These are phyloP conservation scores for Hevea brasiliensis DNA, from an alignment of 345 rosid genomes.

Conservation along the genomic window DNA sequence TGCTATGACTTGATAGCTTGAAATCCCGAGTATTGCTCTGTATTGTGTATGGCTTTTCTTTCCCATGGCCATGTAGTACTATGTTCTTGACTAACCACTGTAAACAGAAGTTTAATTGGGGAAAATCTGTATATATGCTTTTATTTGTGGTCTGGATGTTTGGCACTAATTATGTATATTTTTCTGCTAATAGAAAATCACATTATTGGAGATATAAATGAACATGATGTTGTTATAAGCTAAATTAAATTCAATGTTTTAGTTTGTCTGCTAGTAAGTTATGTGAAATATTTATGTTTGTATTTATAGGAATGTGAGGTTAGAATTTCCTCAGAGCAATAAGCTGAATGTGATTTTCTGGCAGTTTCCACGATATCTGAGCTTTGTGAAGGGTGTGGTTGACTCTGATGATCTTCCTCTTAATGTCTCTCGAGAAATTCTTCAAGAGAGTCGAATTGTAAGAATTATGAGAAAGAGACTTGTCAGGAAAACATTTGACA, in stretches of 20 bases:
- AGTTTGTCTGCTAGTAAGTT: neutral
- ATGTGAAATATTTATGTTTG: neutral
- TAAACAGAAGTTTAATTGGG: neutral
- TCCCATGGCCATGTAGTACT: too few species aligned
- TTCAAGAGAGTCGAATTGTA: conserved; percentile 76
- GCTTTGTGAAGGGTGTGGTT: conserved; percentile 96
- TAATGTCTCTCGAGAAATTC: conserved; percentile 94
- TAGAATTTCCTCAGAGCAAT: neutral
- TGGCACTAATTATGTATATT: neutral
- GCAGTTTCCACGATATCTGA: conserved; percentile 95
- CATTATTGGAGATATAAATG: neutral
- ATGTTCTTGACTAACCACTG: neutral
- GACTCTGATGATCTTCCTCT: conserved; percentile 98
- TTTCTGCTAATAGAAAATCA: neutral
- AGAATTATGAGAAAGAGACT: conserved; percentile 98
- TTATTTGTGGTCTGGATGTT: neutral
- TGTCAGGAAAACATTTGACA: conserved; percentile 91
- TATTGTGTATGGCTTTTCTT: neutral
- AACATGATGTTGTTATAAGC: neutral
- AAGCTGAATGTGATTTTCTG: conserved; percentile 11
- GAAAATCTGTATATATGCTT: neutral
- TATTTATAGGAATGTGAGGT: neutral
- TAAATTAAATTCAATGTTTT: neutral
- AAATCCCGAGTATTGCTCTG: neutral
- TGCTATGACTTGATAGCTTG: neutral